These are phyloP conservation scores for Chalara sp. DNA, from an alignment of 2,329 filamentous ascomycete genomes.

Conservation along the genomic window DNA sequence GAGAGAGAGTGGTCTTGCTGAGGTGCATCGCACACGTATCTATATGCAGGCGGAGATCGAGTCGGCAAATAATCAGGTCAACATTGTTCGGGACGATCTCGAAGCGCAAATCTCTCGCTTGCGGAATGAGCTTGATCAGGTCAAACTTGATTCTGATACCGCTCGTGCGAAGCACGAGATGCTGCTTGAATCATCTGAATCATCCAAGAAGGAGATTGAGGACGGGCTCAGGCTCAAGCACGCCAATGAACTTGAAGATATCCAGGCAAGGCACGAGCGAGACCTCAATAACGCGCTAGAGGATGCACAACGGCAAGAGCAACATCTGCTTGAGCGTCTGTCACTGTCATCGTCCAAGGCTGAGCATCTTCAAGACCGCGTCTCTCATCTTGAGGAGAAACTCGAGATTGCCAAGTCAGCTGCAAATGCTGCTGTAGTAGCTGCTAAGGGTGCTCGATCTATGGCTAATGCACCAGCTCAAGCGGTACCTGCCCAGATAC, in stretches of 20 bases:
- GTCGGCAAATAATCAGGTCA: conserved; percentile 76
- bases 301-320: conserved; percentile 74
- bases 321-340: conserved; percentile 74
- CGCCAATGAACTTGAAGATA: conserved; percentile 64
- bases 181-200: conserved; percentile 73
- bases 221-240: conserved; percentile 49
- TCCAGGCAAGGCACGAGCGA: conserved; percentile 68
- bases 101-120: conserved; percentile 71
- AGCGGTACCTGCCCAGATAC: conserved; percentile 1
- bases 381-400: conserved; percentile 81
- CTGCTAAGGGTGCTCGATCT: conserved; percentile 27
- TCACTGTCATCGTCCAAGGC: conserved; percentile 78
- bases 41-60: conserved; percentile 79
- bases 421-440: conserved; percentile 48
- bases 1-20: conserved; percentile 68
- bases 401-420: conserved; percentile 82
- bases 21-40: conserved; percentile 74
- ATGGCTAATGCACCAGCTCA: conserved; percentile 8
- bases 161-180: conserved; percentile 76
- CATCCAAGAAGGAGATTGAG: conserved; percentile 53
- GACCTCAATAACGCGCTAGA: conserved; percentile 68
- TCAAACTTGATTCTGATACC: conserved; percentile 73
- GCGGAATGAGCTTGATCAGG: conserved; percentile 68
- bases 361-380: conserved; percentile 78
- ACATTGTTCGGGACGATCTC: conserved; percentile 72